Evolutionary conservation across 2,329 filamentous ascomycete genomes (phyloP).

Genomic region (Xylaria sp.): DNA sequence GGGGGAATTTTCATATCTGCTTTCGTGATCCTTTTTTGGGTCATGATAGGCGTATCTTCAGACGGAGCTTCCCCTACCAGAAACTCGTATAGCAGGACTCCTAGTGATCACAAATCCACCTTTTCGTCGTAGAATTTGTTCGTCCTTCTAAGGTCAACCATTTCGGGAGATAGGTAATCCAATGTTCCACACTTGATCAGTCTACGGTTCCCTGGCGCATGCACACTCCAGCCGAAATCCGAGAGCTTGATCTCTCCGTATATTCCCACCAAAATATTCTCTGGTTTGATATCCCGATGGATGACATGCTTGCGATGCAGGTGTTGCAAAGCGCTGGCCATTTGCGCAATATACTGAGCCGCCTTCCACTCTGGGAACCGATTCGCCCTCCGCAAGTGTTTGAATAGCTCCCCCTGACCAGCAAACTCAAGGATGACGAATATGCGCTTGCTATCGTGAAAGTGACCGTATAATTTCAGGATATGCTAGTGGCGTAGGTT

Average conservation of each 20-base stretch:
- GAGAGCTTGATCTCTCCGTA: slow-evolving; percentile 98
- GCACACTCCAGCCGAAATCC: slow-evolving; percentile 97
- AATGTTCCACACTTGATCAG: slow-evolving; percentile 96
- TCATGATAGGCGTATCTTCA: slow-evolving; percentile 93
- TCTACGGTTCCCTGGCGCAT: slow-evolving; percentile 90
- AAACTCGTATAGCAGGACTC: slow-evolving; percentile 94
- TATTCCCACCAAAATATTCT: slow-evolving; percentile 95
- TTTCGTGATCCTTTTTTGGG: slow-evolving; percentile 82
- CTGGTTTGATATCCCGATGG: slow-evolving; percentile 94
- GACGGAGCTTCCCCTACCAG: slow-evolving; percentile 96
- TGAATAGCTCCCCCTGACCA: neutral
- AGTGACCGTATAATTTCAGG: neutral
- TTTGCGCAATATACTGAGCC: slow-evolving; percentile 87
- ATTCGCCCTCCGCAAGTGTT: neutral
- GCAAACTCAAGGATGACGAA: neutral
- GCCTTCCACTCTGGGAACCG: neutral
- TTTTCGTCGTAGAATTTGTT: slow-evolving; percentile 88
- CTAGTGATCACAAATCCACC: slow-evolving; percentile 93
- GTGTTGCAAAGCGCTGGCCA: slow-evolving; percentile 84
- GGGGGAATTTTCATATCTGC: slow-evolving; percentile 91
- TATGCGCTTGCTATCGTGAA: neutral
- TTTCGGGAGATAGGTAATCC: slow-evolving; percentile 96
- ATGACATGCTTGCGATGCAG: slow-evolving; percentile 96
- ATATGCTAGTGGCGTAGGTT: neutral
- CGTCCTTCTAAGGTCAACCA: slow-evolving; percentile 75